These are phyloP conservation scores for Gossypium arboreum DNA, from an alignment of 345 rosid species.

Conservation along the genomic window DNA sequence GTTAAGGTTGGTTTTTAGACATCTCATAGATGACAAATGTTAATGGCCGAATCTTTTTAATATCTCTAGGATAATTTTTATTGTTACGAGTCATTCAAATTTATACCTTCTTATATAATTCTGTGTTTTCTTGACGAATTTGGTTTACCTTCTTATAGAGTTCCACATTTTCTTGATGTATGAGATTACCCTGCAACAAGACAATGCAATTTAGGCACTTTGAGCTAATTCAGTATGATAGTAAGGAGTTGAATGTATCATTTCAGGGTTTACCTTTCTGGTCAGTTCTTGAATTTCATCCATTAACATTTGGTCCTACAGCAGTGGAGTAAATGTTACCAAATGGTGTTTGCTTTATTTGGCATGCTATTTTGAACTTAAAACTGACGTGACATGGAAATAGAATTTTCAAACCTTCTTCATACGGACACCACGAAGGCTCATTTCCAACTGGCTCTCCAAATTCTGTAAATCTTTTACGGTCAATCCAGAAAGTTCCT, in stretches of 20 bases:
- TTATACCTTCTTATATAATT: constrained; percentile 40
- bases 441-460: constrained; percentile 53
- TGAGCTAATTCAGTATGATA: constrained; percentile 15
- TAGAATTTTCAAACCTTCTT: constrained; percentile 46
- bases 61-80: constrained; percentile 9
- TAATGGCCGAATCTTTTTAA: constrained; percentile 17
- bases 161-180: constrained; percentile 64
- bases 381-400: constrained; percentile 1
- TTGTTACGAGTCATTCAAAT: constrained; percentile 13
- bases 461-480: constrained; percentile 48
- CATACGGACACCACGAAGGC: constrained; percentile 51
- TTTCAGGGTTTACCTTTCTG: constrained; percentile 40
- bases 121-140: constrained; percentile 41
- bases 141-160: constrained; percentile 67
- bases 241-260: constrained; percentile 3
- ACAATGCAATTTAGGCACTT: constrained; percentile 19
- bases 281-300: constrained; percentile 59
- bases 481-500: constrained; percentile 59
- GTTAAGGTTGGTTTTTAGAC: constrained; percentile 27
- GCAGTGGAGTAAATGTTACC: constrained; percentile 10
- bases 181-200: constrained; percentile 48
- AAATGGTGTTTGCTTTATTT: constrained; percentile 14
- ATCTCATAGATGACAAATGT: constrained; percentile 15
- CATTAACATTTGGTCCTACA: constrained; percentile 58
- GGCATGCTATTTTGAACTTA: constrained; percentile 4